phyloP scores from a whole-genome alignment of 305 asterid genomes.

The Ruellia speciosa region DNA sequence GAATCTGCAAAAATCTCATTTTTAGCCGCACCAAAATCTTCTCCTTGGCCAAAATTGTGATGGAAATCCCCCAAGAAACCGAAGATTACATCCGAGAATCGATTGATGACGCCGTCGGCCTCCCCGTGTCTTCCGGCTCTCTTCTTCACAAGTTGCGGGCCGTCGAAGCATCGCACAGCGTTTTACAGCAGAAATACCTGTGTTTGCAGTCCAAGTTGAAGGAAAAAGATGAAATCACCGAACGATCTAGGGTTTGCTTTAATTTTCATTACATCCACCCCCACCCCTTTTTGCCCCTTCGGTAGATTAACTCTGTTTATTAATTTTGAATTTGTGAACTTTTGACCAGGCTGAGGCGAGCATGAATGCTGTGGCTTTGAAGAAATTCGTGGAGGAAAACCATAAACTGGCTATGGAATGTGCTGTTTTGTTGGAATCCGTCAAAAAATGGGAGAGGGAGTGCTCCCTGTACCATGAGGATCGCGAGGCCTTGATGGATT shows the following conservation, averaged over 20 bases:
- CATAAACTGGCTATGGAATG: conserved; percentile 80
- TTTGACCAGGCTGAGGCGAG: conserved; percentile 59
- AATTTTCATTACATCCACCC: neutral
- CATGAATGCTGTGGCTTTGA: conserved; percentile 79
- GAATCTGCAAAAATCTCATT: neutral
- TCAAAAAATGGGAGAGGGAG: conserved; percentile 86
- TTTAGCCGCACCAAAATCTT: neutral
- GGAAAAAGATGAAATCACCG: conserved; percentile 55
- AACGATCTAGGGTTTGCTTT: conserved; percentile 66
- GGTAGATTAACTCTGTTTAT: neutral
- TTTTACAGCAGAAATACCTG: conserved; percentile 44
- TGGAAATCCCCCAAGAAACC: conserved; percentile 73
- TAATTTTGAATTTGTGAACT: neutral
- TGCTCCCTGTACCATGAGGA: conserved; percentile 76
- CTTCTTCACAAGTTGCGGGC: conserved; percentile 62
- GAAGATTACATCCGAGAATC: conserved; percentile 73
- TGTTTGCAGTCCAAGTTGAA: conserved; percentile 53
- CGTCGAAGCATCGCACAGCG: conserved; percentile 39
- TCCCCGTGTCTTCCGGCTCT: conserved; percentile 47
- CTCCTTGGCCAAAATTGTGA: conserved; percentile 12
- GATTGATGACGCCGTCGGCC: conserved; percentile 62
- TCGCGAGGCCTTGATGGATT: conserved; percentile 92
- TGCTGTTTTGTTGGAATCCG: conserved; percentile 49
- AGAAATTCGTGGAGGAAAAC: conserved; percentile 88
- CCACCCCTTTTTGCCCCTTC: neutral